Evolutionary conservation across 371 early-diverging fungal species (phyloP), one percentile per base, ranked within the genome.

Genomic region (Mucor mucedo): DNA sequence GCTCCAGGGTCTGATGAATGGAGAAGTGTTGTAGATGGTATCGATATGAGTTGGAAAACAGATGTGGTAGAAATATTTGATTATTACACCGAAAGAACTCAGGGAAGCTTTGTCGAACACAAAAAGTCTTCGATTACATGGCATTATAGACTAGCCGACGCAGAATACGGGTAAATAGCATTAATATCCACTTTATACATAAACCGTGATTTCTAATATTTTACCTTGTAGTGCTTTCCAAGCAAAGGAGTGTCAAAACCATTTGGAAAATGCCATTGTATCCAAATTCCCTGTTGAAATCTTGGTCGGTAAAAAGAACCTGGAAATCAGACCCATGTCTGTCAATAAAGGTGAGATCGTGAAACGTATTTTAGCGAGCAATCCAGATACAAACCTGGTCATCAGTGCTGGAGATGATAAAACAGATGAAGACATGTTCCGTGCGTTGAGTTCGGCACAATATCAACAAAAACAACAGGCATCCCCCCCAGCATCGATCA

Each of bases 381-480:
- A 79, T 58, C 83, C 87, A 0, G 87, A 86, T 33, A 85, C 86
- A 47, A 93, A 94, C 62, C 93, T 97, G 76, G 86, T 94, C 5
- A 81, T 93, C 55, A 94, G 96, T 73, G 95, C 92, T 30, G 97
- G 98, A n/a, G 97, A 97, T 72, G 97, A 96, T 76, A 87, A 91
- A 75, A 97, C 98, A 5, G 97, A 97, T 68, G 96, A 96, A 69
- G 97, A 97, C 67, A 96, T 97, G 96, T 91, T 91, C 75, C 76
- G 87, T n/a, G 84, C 86, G 2, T 56, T 91, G 29, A 60, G 85
- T 33, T 55, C 71, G 4, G 62, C 65, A 52, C 66, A 62, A 14
- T 65, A 65, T 41, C 59, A 59, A 11, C 47, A 65, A 28, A 68
- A 54, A 30, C 63, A 62, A 55, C 29, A 28, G 1, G 21, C 48